Base-by-base conservation (phyloP, 2,329 filamentous ascomycete genomes). In the Cryphonectria parasitica region DNA sequence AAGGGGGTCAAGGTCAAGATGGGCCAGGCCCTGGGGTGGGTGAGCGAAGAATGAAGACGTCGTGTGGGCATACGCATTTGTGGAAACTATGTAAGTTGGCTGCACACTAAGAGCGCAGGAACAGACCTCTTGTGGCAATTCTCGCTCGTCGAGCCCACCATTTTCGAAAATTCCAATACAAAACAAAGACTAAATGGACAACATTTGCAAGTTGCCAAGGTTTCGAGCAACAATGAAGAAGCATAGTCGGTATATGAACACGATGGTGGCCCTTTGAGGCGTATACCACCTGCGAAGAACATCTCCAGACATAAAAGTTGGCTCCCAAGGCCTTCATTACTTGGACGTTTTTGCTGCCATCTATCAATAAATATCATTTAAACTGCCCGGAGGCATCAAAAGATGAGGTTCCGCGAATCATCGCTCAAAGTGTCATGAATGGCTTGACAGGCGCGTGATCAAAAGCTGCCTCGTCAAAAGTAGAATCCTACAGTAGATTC, bases 1-100 rank as follows among this genome's bases (percentile, higher is more conserved):
- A 94, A 94, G 81, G 96, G 95, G 0, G 92, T 95, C 83, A 92
- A 86, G 76, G 89, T 99, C 72, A 94, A 94, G 83, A 92, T 98
- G 83, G 96, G 96, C 3, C 87, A 99, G 83, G 90, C 92, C 10
- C 80, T 99, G 71, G 96, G 95, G 0, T 90, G 87, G 77, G 91
- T 97, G 45, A 88, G 89, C 58, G 80, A 82, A 73, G 81, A 76
- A 74, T 66, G 54, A 69, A 52, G 58, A 67, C 31, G 36, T 7
- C 52, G 25, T 56, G 11, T 31, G 52, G 4, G 52, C 11, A 17
- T 11, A 28, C 3, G 25, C 25, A 58, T 25, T 8, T 31, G 28
- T 58, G 54, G 54, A 19, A 4, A 34, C 3, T 28, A 25, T 13
- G 0, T 13, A 52, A 52, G 49, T 25, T 25, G n/a, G 49, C 52